These are phyloP conservation scores for Puya raimondii DNA, from an alignment of 176 grass and related monocot species.

Conservation along the genomic window DNA sequence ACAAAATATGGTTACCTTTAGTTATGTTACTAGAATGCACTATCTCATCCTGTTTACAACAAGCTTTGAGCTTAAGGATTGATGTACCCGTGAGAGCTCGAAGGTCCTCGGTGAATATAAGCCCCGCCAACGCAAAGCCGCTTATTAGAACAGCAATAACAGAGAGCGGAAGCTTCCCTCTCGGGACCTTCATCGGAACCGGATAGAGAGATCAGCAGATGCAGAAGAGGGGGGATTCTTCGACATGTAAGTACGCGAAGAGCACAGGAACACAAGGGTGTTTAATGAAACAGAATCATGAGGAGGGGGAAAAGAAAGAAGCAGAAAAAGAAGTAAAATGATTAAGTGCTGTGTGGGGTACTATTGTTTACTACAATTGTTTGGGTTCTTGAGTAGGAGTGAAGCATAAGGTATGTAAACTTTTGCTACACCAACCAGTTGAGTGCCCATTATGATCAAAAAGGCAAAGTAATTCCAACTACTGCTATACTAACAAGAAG, in stretches of 20 bases:
- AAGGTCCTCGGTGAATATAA: slow-evolving; percentile 77
- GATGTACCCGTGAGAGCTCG: slow-evolving; percentile 42
- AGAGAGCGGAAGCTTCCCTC: slow-evolving; percentile 44
- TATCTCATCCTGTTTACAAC: slow-evolving; percentile 25
- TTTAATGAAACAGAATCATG: slow-evolving; percentile 14
- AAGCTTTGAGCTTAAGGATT: slow-evolving; percentile 32
- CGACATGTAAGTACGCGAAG: slow-evolving; percentile 10
- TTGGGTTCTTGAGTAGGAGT: slow-evolving; percentile 46
- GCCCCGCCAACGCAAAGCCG: slow-evolving; percentile 41
- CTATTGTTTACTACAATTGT: slow-evolving; percentile 6
- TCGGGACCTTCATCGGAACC: slow-evolving; percentile 33
- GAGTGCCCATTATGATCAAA: neutral
- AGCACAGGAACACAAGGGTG: slow-evolving; percentile 9
- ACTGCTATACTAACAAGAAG: neutral
- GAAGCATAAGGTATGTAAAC: slow-evolving; percentile 34
- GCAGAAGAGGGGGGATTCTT: neutral
- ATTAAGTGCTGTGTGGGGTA: neutral
- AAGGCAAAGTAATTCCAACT: neutral
- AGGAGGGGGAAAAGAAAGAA: neutral
- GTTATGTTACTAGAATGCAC: slow-evolving; percentile 18
- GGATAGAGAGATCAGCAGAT: slow-evolving; percentile 9
- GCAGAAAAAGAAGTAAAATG: slow-evolving; percentile 2
- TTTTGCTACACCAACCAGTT: neutral
- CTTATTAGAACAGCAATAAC: slow-evolving; percentile 49
- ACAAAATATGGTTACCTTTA: slow-evolving; percentile 6